Percentiles rank a stretch among this genome's conserved stretches.
Evolutionary conservation across 192 early-diverging fungal species (phyloP).

Genomic region (Phycomyces blakesleeanus): DNA sequence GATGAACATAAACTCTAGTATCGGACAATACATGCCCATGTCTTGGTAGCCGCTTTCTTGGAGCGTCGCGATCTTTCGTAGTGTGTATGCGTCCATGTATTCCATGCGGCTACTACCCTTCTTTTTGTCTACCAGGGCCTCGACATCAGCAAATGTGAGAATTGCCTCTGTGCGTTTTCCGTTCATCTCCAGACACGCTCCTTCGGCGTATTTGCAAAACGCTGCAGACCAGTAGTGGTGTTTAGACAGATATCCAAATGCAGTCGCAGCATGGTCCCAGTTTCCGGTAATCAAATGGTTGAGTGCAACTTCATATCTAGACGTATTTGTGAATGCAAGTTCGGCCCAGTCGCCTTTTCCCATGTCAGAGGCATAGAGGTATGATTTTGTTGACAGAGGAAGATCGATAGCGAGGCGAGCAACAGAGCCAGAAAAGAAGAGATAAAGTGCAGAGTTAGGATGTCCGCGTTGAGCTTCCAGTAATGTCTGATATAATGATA

Average conservation of each 20-base stretch:
- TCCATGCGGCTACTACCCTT: conserved; percentile 30
- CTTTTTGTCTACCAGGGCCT: conserved; percentile 42
- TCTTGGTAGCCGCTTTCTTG: conserved; percentile 36
- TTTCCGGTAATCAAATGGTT: conserved; percentile 44
- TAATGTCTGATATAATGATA: too few species aligned
- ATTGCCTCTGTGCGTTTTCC: conserved; percentile 74
- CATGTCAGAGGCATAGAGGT: conserved; percentile 33
- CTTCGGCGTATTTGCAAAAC: conserved; percentile 46
- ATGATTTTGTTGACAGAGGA: conserved; percentile 32
- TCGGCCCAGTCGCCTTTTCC: conserved; percentile 35
- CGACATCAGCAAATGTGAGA: conserved; percentile 52
- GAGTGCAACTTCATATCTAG: conserved; percentile 47
- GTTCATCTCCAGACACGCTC: conserved; percentile 41
- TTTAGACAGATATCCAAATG: conserved; percentile 37
- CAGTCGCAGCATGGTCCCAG: conserved; percentile 37
- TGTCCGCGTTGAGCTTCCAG: conserved; percentile 41
- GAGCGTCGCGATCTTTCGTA: conserved; percentile 42
- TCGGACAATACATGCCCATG: conserved; percentile 32
- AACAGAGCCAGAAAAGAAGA: conserved; percentile 48
- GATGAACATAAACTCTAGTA: conserved; percentile 47
- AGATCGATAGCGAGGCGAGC: conserved; percentile 32
- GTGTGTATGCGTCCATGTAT: conserved; percentile 44
- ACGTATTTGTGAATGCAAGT: conserved; percentile 41
- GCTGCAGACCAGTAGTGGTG: conserved; percentile 53
- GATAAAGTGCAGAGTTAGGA: conserved; percentile 48